These are phyloP conservation scores for Saturnispora halmiae DNA, from an alignment of 805 yeast species.

Conservation along the genomic window DNA sequence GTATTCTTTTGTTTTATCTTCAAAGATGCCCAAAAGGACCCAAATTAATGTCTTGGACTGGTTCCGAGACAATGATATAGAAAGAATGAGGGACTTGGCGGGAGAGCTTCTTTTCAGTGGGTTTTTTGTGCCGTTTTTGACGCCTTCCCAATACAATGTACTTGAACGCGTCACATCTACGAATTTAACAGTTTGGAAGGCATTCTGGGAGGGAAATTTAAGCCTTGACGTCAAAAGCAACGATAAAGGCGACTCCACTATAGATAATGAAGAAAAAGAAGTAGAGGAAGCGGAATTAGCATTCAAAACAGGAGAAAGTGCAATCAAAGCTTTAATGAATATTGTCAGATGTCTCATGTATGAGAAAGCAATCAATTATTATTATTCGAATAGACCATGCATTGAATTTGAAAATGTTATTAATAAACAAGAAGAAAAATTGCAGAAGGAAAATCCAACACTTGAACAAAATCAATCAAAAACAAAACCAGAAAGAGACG, in stretches of 20 bases:
- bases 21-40: conserved; percentile 4
- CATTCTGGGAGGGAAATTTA: conserved; percentile 33
- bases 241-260: neutral
- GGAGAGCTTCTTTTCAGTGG: conserved; percentile 30
- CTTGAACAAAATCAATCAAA: neutral
- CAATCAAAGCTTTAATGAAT: conserved; percentile 34
- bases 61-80: conserved; percentile 14
- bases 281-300: conserved; percentile 29
- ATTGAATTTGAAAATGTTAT: conserved; percentile 13
- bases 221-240: neutral
- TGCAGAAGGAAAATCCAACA: neutral
- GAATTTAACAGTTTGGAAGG: conserved; percentile 32
- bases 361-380: conserved; percentile 55
- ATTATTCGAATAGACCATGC: conserved; percentile 12
- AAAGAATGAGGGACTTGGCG: conserved; percentile 26
- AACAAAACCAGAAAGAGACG: conserved; percentile 16
- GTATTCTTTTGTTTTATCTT: neutral
- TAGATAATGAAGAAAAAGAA: conserved; percentile 14
- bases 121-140: conserved; percentile 40
- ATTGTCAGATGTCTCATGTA: conserved; percentile 60
- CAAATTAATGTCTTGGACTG: conserved; percentile 8
- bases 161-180: conserved; percentile 37
- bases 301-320: conserved; percentile 37
- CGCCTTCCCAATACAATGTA: conserved; percentile 47
- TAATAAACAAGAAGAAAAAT: conserved; percentile 6